Conservation (phyloP, 495 filamentous ascomycete genomes). For the Beverwykella pulmonaria region DNA sequence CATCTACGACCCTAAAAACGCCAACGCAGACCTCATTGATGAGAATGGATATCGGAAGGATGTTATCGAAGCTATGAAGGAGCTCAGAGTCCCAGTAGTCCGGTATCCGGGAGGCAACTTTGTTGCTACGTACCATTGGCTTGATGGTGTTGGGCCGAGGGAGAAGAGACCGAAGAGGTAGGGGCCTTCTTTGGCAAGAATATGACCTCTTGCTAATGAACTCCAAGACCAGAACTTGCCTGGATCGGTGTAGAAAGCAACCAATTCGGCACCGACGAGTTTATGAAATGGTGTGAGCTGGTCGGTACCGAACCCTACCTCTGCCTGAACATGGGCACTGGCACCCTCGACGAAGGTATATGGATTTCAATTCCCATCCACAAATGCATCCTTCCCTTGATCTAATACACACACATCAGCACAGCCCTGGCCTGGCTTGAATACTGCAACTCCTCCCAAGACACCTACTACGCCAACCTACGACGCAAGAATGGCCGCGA, state of each 20-base stretch:
- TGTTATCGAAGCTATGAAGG: slow-evolving; percentile 68
- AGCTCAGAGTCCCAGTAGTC: slow-evolving; percentile 72
- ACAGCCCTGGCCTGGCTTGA: slow-evolving; percentile 70
- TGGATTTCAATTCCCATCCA: background rate
- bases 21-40: slow-evolving; percentile 58
- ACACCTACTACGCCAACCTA: slow-evolving; percentile 80
- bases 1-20: slow-evolving; percentile 73
- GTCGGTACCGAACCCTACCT: slow-evolving; percentile 74
- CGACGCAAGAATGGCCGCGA: slow-evolving; percentile 70
- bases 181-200: background rate
- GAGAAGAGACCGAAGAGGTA: slow-evolving; percentile 63
- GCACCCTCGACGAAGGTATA: slow-evolving; percentile 69
- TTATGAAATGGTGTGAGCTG: slow-evolving; percentile 74
- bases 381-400: background rate
- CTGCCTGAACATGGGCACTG: slow-evolving; percentile 75
- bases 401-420: background rate
- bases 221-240: slow-evolving; percentile 65
- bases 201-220: background rate
- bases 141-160: slow-evolving; percentile 73
- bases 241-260: slow-evolving; percentile 76
- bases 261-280: slow-evolving; percentile 80
- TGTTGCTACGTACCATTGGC: slow-evolving; percentile 80
- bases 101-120: slow-evolving; percentile 83
- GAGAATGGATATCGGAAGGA: slow-evolving; percentile 75
- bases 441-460: slow-evolving; percentile 72